Evolutionary conservation across 2,329 filamentous ascomycete species (phyloP).

Genomic region (Pseudocercospora fuligena): DNA sequence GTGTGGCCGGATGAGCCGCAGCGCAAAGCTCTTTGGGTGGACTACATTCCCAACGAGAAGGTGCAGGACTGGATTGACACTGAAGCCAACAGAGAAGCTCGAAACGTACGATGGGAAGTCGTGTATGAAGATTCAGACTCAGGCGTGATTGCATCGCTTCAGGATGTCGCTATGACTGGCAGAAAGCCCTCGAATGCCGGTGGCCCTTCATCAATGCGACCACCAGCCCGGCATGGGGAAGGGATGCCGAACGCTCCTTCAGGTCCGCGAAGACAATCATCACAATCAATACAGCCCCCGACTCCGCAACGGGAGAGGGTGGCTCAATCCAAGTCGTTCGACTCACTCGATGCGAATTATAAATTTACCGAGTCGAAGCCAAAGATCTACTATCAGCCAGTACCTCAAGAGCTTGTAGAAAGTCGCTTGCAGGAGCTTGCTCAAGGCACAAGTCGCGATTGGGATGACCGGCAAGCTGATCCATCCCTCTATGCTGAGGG

Average conservation of each 20-base stretch:
- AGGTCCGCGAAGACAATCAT: constrained; percentile 27
- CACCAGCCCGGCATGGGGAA: constrained; percentile 27
- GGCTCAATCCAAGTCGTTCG: constrained; percentile 28
- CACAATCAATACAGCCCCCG: constrained; percentile 23
- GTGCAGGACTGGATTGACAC: constrained; percentile 73
- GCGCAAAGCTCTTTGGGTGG: constrained; percentile 82
- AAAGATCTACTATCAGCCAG: constrained; percentile 69
- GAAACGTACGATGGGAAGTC: constrained; percentile 70
- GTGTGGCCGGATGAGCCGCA: constrained; percentile 88
- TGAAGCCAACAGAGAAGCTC: constrained; percentile 57
- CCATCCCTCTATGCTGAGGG: constrained; percentile 37
- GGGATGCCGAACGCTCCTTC: constrained; percentile 34
- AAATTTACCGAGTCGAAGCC: constrained; percentile 65
- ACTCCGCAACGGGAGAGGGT: constrained; percentile 15
- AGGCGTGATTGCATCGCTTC: constrained; percentile 47
- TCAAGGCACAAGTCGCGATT: constrained; percentile 48
- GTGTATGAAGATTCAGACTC: constrained; percentile 64
- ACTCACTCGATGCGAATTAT: constrained; percentile 63
- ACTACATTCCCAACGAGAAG: constrained; percentile 81
- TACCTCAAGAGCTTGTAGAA: constrained; percentile 66
- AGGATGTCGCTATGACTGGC: constrained; percentile 29
- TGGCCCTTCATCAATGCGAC: constrained; percentile 4
- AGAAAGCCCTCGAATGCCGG: neutral
- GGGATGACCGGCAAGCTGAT: constrained; percentile 42
- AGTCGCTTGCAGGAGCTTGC: constrained; percentile 67